Evolutionary conservation across 768 basidiomycete species (phyloP).

Genomic region (Mycena amicta): DNA sequence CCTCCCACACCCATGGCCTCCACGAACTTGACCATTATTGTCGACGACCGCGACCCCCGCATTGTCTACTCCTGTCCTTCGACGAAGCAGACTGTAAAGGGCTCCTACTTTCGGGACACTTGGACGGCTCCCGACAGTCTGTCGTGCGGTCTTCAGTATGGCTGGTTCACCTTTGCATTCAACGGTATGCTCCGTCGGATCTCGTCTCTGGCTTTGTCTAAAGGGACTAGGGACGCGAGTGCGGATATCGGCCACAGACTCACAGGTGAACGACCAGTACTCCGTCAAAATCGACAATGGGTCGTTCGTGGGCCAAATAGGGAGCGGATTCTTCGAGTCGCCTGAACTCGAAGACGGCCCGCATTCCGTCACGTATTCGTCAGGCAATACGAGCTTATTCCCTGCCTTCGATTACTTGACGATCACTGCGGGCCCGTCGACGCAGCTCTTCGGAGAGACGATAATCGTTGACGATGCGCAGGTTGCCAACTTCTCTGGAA

Average conservation of each 20-base stretch:
- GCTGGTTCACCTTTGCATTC: conserved; percentile 45
- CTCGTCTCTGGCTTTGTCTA: background rate
- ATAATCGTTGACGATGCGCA: conserved; percentile 43
- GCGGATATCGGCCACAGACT: conserved; percentile 29
- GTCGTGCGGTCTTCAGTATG: conserved; percentile 30
- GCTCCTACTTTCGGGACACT: conserved; percentile 41
- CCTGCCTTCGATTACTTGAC: conserved; percentile 44
- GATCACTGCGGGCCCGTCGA: conserved; percentile 39
- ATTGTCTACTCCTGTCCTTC: conserved; percentile 42
- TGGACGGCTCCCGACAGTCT: conserved; percentile 38
- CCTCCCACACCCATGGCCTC: conserved; percentile 6
- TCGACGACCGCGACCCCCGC: conserved; percentile 42
- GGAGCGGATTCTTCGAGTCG: conserved; percentile 35
- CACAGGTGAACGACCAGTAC: conserved; percentile 29
- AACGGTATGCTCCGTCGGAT: conserved; percentile 29
- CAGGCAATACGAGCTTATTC: conserved; percentile 25
- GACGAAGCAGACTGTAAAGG: conserved; percentile 33
- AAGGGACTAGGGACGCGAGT: conserved; percentile 22
- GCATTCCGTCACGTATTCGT: conserved; percentile 40
- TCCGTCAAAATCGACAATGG: conserved; percentile 41
- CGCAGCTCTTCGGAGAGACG: conserved; percentile 35
- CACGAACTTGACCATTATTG: conserved; percentile 29
- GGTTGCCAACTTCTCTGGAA: conserved; percentile 31
- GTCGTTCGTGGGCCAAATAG: conserved; percentile 32
- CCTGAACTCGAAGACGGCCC: conserved; percentile 35